phyloP scores from a whole-genome alignment of 805 yeast genomes.

The Wickerhamomyces chaumierensis region DNA sequence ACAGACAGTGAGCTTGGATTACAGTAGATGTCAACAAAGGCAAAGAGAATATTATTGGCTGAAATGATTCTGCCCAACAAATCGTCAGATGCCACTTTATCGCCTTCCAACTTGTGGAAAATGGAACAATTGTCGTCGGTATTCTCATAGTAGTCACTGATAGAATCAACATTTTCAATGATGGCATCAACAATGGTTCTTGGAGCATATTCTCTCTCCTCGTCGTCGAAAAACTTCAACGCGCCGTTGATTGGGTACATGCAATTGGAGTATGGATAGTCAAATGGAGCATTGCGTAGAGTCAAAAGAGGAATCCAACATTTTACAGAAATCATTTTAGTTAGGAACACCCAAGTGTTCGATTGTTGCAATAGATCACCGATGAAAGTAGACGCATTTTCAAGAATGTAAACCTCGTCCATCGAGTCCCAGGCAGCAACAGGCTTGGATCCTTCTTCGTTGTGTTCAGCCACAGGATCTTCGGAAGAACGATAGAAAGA shows the following conservation, averaged over 20 bases:
- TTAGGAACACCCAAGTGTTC: slow-evolving; percentile 18
- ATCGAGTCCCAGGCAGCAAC: slow-evolving; percentile 43
- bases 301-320: slow-evolving; percentile 39
- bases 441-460: slow-evolving; percentile 29
- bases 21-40: slow-evolving; percentile 45
- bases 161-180: slow-evolving; percentile 18
- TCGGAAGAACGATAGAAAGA: slow-evolving; percentile 29
- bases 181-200: slow-evolving; percentile 23
- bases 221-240: slow-evolving; percentile 45
- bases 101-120: slow-evolving; percentile 14
- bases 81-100: slow-evolving; percentile 10
- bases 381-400: slow-evolving; percentile 34
- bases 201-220: slow-evolving; percentile 37
- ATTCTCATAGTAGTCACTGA: slow-evolving; percentile 19
- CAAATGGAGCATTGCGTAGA: slow-evolving; percentile 47
- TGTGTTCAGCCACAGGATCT: slow-evolving; percentile 30
- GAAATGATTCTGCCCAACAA: slow-evolving; percentile 21
- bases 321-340: slow-evolving; percentile 25
- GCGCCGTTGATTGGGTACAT: slow-evolving; percentile 41
- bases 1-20: slow-evolving; percentile 40
- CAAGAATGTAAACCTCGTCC: slow-evolving; percentile 32
- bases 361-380: slow-evolving; percentile 37
- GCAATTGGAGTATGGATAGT: slow-evolving; percentile 44
- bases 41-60: slow-evolving; percentile 33
- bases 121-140: slow-evolving; percentile 15